phyloP scores from a whole-genome alignment of 1,284 basidiomycete genomes.

The Fomitopsis palustris region DNA sequence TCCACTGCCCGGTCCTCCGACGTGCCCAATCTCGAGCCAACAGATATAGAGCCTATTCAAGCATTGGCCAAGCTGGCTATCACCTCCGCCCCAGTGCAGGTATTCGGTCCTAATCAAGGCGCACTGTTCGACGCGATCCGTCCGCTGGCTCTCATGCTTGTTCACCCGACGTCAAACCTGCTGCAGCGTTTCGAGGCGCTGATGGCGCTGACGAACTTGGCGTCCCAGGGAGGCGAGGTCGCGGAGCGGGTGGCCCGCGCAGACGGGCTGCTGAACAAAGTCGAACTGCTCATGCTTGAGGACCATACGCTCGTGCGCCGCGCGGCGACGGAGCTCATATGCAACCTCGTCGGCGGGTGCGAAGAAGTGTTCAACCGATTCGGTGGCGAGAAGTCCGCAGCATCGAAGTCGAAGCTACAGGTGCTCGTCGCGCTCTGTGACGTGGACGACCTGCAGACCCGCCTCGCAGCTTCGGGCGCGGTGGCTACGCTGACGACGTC shows the following conservation, averaged over 20 bases:
- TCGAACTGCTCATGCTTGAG: constrained; percentile 82
- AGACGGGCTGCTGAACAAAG: constrained; percentile 61
- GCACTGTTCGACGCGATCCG: constrained; percentile 78
- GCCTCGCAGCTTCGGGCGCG: constrained; percentile 82
- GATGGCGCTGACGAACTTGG: constrained; percentile 95
- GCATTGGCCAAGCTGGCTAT: constrained; percentile 92
- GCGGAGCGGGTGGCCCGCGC: constrained; percentile 60
- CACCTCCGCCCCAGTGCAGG: constrained; percentile 83
- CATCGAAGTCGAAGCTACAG: constrained; percentile 66
- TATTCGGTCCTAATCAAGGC: constrained; percentile 82
- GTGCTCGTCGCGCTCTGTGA: constrained; percentile 83
- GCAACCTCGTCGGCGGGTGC: constrained; percentile 83
- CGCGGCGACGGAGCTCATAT: constrained; percentile 89
- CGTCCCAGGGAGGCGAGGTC: constrained; percentile 71
- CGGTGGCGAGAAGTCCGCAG: constrained; percentile 37
- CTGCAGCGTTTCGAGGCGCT: constrained; percentile 90
- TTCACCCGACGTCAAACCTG: constrained; percentile 62
- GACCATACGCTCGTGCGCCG: constrained; percentile 82
- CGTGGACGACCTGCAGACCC: constrained; percentile 78
- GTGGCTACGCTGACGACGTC: constrained; percentile 76
- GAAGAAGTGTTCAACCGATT: constrained; percentile 75
- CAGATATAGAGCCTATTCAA: constrained; percentile 72
- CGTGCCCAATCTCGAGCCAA: constrained; percentile 35
- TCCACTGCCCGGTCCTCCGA: constrained; percentile 18
- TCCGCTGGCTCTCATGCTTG: constrained; percentile 71